A percentile compares a stretch with the other conserved stretches of the same genome.
These are phyloP conservation scores for Meyerozyma guilliermondii DNA, from an alignment of 1,139 yeast genomes.

Conservation along the genomic window DNA sequence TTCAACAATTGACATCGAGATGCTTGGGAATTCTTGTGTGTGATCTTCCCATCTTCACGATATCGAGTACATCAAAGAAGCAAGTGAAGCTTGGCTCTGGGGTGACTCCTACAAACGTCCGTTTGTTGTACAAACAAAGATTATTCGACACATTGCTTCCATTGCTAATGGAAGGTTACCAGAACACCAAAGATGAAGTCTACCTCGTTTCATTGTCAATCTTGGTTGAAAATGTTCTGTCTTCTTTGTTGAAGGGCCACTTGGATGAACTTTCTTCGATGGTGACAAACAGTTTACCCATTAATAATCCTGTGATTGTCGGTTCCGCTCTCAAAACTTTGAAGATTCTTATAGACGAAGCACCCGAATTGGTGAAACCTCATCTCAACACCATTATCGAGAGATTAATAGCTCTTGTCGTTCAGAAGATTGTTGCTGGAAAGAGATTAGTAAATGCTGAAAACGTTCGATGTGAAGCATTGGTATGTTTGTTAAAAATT, in stretches of 20 bases:
- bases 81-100: neutral
- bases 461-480: conserved; percentile 49
- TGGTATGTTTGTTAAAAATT: conserved; percentile 51
- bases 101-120: conserved; percentile 48
- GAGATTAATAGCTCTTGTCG: conserved; percentile 38
- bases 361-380: conserved; percentile 42
- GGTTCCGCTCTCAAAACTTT: conserved; percentile 59
- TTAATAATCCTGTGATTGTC: conserved; percentile 43
- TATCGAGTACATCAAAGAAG: neutral
- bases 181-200: conserved; percentile 20
- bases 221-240: conserved; percentile 61
- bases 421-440: conserved; percentile 17
- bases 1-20: neutral
- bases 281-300: conserved; percentile 57
- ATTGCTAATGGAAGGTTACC: conserved; percentile 36
- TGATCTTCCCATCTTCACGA: conserved; percentile 55
- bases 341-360: conserved; percentile 48
- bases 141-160: conserved; percentile 58
- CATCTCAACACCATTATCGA: conserved; percentile 58
- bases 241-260: conserved; percentile 56
- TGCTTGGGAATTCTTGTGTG: conserved; percentile 25
- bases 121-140: conserved; percentile 72
- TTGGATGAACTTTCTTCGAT: conserved; percentile 64
- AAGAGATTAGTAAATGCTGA: conserved; percentile 24
- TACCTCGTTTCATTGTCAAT: conserved; percentile 64